Evolutionary conservation across 1,139 yeast genomes (phyloP), one percentile per base, ranked within the genome.

Genomic region (Starmera stellimalicola): DNA sequence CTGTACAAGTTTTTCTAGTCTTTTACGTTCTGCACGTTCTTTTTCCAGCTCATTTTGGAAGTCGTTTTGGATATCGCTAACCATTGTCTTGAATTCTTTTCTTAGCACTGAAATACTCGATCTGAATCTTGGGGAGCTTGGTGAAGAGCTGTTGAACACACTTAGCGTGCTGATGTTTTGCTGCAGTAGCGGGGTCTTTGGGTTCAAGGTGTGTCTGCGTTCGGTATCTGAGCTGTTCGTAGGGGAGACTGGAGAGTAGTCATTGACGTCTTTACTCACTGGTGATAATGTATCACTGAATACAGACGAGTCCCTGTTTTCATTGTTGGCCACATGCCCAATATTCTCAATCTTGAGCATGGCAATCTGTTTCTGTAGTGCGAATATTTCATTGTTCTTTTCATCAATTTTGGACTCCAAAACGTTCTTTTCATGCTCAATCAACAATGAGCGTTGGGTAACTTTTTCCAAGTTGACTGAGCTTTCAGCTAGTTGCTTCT

Each of bases 21-120:
- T 66, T 38, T 66, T 61, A 42, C 76, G 62, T 41, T 68, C 75
- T n/a, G 62, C 51, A 33, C 74, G 65, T 51, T 77, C 84, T 48
- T 68, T 70, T 30, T 66, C 63, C 38, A 80, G 52, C 44, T 77
- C 81, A 18, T 62, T 54, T 42, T 73, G 78, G 47, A 78, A 78
- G 40, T 70, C 73, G 30, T 65, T 70, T 41, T 77, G 81, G 41
- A 82, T 66, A 31, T 75, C 80, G 35, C 65, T 62, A 2, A 81
- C 77, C 28, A 81, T 68, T 47, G 73, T 74, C 48, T 75, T 76
- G 60, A 82, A 82, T 54, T 82, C 88, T 44, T 76, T 70, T 37
- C 87, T 65, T 45, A 82, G 59, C 2, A 78, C 73, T 0, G 60
- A 46, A 26, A 48, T 41, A 16, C 49, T 43, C 1, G 48, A 41